Evolutionary conservation across 768 basidiomycete genomes (phyloP).

Genomic region (Clitopilus hobsonii): DNA sequence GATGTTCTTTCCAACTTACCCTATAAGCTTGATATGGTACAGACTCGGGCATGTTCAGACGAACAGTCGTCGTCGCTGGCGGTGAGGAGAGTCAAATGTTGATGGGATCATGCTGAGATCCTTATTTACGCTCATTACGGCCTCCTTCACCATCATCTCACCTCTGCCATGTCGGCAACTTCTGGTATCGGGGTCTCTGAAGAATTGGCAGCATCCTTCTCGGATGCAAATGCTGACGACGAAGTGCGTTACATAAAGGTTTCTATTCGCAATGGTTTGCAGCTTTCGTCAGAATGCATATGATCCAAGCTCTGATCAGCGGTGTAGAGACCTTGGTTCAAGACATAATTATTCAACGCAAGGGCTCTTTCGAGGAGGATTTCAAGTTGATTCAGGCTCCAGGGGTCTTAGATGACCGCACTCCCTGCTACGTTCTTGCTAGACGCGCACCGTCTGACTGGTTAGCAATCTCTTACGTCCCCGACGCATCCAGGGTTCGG

Average conservation of each 20-base stretch:
- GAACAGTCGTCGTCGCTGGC: conserved; percentile 8
- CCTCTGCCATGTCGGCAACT: conserved; percentile 57
- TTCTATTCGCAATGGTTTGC: conserved; percentile 60
- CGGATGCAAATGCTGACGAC: conserved; percentile 47
- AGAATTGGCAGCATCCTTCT: conserved; percentile 53
- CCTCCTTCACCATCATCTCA: conserved; percentile 1
- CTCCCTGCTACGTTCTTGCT: conserved; percentile 74
- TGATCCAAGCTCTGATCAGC: conserved; percentile 13
- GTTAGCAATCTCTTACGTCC: conserved; percentile 77
- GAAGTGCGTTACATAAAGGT: conserved; percentile 72
- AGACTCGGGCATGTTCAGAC: conserved; percentile 21
- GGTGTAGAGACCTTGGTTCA: conserved; percentile 63
- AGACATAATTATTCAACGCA: conserved; percentile 43
- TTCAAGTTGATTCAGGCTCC: conserved; percentile 48
- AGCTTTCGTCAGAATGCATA: conserved; percentile 4
- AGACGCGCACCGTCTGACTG: conserved; percentile 62
- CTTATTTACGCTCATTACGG: neutral
- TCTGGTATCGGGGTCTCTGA: conserved; percentile 67
- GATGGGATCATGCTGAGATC: neutral
- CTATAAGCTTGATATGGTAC: conserved; percentile 51
- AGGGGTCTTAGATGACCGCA: conserved; percentile 48
- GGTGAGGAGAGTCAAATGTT: neutral
- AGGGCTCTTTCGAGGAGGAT: conserved; percentile 57
- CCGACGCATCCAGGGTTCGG: conserved; percentile 74
- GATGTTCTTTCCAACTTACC: conserved; percentile 21